Evolutionary conservation across 352 stramenopile genomes (phyloP), one percentile per base, ranked within the genome.

Genomic region (Blastocystis sp.): DNA sequence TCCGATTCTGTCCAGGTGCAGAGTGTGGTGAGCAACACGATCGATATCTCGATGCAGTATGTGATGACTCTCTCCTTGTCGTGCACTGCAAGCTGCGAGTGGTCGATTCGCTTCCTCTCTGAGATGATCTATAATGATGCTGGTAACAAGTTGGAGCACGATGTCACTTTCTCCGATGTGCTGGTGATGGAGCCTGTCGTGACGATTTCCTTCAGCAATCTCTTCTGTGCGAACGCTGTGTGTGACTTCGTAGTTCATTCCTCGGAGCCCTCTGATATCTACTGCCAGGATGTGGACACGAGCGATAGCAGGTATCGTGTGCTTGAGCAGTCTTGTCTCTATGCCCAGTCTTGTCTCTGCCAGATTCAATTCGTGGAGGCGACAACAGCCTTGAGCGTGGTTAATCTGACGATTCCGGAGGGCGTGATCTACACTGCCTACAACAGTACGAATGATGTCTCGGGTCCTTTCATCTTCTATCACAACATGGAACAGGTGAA

Each of bases 101-200:
- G n/a, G 20, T 68, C 47, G 47, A 65, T 85, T 64, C 73, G 53
- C 50, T 85, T 85, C 73, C 26, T 69, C 34, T 37, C 45, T 34
- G 73, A 85, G 47, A 66, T 47, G 47, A 85, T 85, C 73, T 85
- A 54, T 55, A 45, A 85, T 34, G 20, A 66, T 26, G 73, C 73
- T 34, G 73, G 73, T 43, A 85, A 85, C 56, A 34, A 65, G 47
- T n/a, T 85, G 73, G 73, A 64, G 50, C 6, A 85, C 13, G 73
- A 85, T 34, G 20, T 85, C 30, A 18, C 63, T 30, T 37, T 85
- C 24, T 24, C 26, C 3, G 45, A 43, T 11, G 26, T 65, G 56
- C 53, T 68, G 5, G 50, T 45, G 50, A 18, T 65, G 37, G 24
- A 16, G 20, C 73, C 73, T 34, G 47, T 65, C 20, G n/a, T 85